Conservation (phyloP, 1,139 yeast genomes). For the Geotrichum carabidarum region DNA sequence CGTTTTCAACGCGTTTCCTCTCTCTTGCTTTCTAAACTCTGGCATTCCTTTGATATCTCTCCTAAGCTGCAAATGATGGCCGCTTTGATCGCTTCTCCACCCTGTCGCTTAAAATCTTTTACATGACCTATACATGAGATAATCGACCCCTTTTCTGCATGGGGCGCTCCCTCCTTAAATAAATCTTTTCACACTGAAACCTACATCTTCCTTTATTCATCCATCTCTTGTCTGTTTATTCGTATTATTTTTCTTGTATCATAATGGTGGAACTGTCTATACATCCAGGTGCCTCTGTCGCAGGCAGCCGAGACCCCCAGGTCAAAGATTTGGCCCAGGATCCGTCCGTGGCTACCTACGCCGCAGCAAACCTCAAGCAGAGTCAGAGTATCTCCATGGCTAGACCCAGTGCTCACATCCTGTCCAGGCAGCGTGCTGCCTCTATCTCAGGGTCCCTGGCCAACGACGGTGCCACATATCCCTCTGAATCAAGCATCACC, state of each 20-base stretch:
- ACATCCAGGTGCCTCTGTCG: constrained; percentile 3
- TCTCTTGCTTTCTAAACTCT: no score
- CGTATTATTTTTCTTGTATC: not conserved
- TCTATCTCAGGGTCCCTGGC: constrained; percentile 2
- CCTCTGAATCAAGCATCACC: not conserved
- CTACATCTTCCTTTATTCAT: not conserved
- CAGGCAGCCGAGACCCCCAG: not conserved
- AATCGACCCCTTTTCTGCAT: no score
- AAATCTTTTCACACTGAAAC: not conserved
- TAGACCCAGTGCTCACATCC: not conserved
- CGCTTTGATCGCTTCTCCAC: no score
- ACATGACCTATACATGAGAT: no score
- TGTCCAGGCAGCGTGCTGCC: constrained; percentile 4
- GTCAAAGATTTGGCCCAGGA: not conserved
- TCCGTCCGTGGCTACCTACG: not conserved
- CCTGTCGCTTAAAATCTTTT: no score
- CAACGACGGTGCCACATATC: not conserved
- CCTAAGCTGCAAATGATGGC: no score
- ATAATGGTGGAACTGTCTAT: constrained; percentile 1
- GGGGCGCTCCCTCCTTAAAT: not conserved
- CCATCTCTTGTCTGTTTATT: not conserved
- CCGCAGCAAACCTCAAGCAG: constrained; percentile 4
- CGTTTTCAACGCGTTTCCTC: no score
- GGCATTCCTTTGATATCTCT: no score
- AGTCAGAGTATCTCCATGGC: constrained; percentile 2